These are phyloP conservation scores for Saccharomycopsis sp. DNA, from an alignment of 805 yeast genomes.

Conservation along the genomic window DNA sequence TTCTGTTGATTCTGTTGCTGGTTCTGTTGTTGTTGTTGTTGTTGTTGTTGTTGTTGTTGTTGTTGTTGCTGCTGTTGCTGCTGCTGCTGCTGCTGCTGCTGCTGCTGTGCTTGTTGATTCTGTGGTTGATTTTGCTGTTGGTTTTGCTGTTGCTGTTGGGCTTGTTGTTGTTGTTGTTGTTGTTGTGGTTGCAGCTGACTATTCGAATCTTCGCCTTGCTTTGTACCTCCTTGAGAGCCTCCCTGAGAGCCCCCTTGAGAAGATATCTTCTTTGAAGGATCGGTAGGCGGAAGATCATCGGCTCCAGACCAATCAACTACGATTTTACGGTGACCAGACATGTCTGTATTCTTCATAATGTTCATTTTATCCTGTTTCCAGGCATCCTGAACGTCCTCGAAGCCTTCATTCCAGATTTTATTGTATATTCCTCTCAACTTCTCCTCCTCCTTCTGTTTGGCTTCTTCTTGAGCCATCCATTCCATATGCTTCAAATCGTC, in stretches of 20 bases:
- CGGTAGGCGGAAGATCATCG: conserved; percentile 8
- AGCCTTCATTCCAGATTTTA: conserved; percentile 71
- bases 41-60: background rate
- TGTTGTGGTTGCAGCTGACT: background rate
- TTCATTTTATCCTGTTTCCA: conserved; percentile 70
- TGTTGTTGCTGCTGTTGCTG: background rate
- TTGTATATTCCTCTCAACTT: conserved; percentile 59
- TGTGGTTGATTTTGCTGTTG: no score
- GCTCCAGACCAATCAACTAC: conserved; percentile 55
- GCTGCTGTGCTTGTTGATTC: background rate
- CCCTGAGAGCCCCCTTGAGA: no score
- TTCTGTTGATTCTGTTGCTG: background rate
- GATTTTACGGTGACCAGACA: conserved; percentile 40
- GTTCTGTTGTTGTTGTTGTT: background rate
- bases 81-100: background rate
- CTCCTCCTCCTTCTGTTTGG: conserved; percentile 54
- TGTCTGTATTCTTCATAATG: conserved; percentile 73
- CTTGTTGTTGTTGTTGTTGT: no score
- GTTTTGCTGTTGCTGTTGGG: background rate
- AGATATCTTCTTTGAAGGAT: background rate
- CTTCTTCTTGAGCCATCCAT: conserved; percentile 81
- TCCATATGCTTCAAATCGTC: conserved; percentile 87
- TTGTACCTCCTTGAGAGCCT: no score
- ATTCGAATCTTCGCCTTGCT: background rate
- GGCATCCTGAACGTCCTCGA: conserved; percentile 61